Conservation (phyloP, 2,329 filamentous ascomycete genomes). For the Fonsecaea pugnacius region DNA sequence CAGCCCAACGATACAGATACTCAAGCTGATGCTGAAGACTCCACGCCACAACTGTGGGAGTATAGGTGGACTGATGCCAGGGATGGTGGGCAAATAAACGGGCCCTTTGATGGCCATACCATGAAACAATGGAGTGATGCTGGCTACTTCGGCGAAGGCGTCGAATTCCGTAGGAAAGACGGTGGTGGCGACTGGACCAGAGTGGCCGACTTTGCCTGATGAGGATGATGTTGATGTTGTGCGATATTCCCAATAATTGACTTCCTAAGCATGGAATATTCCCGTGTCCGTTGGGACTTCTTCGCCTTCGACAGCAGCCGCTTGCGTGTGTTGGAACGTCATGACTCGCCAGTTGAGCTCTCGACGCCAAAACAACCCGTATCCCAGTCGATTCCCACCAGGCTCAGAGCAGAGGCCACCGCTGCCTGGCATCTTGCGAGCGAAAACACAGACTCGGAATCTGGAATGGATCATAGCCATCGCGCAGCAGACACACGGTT, state of each 20-base stretch:
- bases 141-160: slow-evolving; percentile 89
- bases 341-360: slow-evolving; percentile 58
- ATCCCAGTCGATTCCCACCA: slow-evolving; percentile 48
- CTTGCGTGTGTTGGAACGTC: slow-evolving; percentile 52
- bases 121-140: slow-evolving; percentile 92
- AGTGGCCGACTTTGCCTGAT: slow-evolving; percentile 58
- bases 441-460: slow-evolving; percentile 84
- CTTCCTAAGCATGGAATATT: slow-evolving; percentile 39
- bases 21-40: slow-evolving; percentile 33
- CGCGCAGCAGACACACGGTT: slow-evolving; percentile 94
- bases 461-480: slow-evolving; percentile 96
- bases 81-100: slow-evolving; percentile 77
- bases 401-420: slow-evolving; percentile 73
- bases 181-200: slow-evolving; percentile 61
- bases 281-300: slow-evolving; percentile 28
- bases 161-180: slow-evolving; percentile 71
- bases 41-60: slow-evolving; percentile 70
- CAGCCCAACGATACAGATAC: slow-evolving; percentile 40
- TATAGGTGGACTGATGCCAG: slow-evolving; percentile 90
- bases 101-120: slow-evolving; percentile 79
- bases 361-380: slow-evolving; percentile 68
- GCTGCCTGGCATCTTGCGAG: slow-evolving; percentile 74
- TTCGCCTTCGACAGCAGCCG: slow-evolving; percentile 19
- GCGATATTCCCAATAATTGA: slow-evolving; percentile 36
- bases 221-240: slow-evolving; percentile 43